Conservation (phyloP, 2,329 filamentous ascomycete species). For the Hypocrella siamensis region DNA sequence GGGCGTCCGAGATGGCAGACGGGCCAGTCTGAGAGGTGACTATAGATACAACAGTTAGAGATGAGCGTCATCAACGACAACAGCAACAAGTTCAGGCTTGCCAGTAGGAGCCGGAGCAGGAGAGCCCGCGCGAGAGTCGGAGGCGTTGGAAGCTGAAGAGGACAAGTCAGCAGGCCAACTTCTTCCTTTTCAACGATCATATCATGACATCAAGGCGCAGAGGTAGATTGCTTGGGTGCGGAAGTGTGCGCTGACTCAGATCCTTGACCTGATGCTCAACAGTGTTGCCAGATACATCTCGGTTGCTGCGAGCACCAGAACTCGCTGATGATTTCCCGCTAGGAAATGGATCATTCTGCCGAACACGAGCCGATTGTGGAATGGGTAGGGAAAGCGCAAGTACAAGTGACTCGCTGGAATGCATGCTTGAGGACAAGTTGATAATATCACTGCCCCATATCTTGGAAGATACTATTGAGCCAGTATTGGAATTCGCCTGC, state of each 20-base stretch:
- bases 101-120: constrained; percentile 24
- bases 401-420: no score
- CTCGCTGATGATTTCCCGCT: no score
- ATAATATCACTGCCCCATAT: no score
- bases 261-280: constrained; percentile 3
- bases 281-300: not conserved
- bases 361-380: no score
- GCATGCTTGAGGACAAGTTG: no score
- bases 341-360: no score
- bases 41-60: constrained; percentile 19
- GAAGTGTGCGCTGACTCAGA: constrained; percentile 6
- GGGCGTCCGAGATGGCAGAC: constrained; percentile 48
- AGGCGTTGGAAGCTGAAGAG: constrained; percentile 28
- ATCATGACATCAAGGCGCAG: not conserved
- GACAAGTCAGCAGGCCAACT: constrained; percentile 1
- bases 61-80: constrained; percentile 13
- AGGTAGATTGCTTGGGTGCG: not conserved
- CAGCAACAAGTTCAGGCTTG: constrained; percentile 16
- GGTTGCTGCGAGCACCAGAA: no score
- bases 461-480: no score
- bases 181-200: not conserved
- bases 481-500: no score
- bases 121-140: constrained; percentile 25
- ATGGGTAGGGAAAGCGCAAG: no score
- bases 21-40: constrained; percentile 17